phyloP scores from a whole-genome alignment of 2,329 filamentous ascomycete genomes.

The Graphilbum fragrans region DNA sequence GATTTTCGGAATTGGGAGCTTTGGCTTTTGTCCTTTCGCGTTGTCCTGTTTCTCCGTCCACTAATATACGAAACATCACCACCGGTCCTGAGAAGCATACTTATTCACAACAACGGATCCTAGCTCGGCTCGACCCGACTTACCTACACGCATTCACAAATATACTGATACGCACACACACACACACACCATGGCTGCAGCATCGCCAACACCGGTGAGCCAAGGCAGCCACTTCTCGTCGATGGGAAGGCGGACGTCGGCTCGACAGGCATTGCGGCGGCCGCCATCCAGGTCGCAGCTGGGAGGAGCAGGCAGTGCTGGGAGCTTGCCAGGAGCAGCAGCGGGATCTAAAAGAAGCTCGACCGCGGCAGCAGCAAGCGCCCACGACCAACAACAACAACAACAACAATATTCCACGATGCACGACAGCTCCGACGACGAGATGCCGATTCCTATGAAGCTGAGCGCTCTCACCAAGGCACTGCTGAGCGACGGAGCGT shows the following conservation, averaged over 20 bases:
- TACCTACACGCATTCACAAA: too few relatives aligned
- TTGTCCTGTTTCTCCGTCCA: too few relatives aligned
- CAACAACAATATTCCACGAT: conserved; percentile 36
- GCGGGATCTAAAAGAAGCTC: conserved; percentile 9
- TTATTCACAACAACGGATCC: conserved; percentile 3
- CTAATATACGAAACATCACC: neutral
- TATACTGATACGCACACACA: neutral
- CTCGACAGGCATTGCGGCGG: conserved; percentile 41
- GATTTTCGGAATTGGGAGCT: too few relatives aligned
- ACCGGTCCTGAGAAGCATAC: too few relatives aligned
- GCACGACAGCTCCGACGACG: conserved; percentile 88
- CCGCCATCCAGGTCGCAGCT: conserved; percentile 32
- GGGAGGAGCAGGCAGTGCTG: conserved; percentile 22
- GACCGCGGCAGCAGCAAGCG: neutral
- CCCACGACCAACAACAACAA: conserved; percentile 14
- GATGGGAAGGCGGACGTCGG: conserved; percentile 38
- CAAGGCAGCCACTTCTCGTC: conserved; percentile 30
- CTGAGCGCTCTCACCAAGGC: conserved; percentile 88
- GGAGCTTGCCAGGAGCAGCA: conserved; percentile 12
- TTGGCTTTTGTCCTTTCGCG: too few relatives aligned
- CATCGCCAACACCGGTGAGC: conserved; percentile 43
- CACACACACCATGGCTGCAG: conserved; percentile 30
- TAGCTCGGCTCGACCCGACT: neutral
- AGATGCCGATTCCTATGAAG: conserved; percentile 83
- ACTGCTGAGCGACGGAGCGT: conserved; percentile 54